phyloP scores from a whole-genome alignment of 2,329 filamentous ascomycete species.

The Ophiosphaerella narmari region DNA sequence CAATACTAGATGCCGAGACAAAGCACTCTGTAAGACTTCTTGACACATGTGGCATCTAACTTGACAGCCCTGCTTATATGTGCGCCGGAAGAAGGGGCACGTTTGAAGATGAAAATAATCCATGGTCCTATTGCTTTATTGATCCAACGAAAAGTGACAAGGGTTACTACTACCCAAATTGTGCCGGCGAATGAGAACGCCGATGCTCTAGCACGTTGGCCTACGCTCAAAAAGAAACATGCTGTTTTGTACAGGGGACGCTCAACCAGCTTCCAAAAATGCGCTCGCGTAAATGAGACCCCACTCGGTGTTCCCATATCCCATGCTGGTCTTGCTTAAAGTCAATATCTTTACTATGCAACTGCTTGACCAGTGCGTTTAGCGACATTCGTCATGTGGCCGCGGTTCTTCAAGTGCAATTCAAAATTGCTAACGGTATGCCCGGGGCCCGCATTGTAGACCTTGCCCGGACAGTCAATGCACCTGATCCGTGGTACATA shows the following conservation, averaged over 20 bases:
- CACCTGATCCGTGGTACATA: conserved; percentile 90
- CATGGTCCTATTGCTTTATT: conserved; percentile 1
- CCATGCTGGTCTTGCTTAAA: not conserved
- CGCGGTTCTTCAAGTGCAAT: conserved; percentile 84
- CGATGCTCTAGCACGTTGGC: conserved; percentile 29
- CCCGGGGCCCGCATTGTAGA: conserved; percentile 88
- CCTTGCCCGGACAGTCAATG: conserved; percentile 87
- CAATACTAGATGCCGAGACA: too few species aligned
- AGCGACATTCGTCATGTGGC: conserved; percentile 59
- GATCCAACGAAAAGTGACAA: conserved; percentile 13
- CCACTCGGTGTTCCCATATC: conserved; percentile 7
- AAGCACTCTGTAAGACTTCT: too few species aligned
- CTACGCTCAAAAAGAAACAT: conserved; percentile 10
- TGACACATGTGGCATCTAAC: too few species aligned
- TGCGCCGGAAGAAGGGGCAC: not conserved
- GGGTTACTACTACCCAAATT: conserved; percentile 17
- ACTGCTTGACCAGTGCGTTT: conserved; percentile 31
- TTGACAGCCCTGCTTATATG: not conserved
- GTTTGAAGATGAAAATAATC: not conserved
- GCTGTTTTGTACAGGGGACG: conserved; percentile 26
- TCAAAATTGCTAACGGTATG: conserved; percentile 89
- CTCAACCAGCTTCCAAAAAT: conserved; percentile 10
- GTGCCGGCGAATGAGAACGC: conserved; percentile 35
- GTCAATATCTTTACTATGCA: not conserved
- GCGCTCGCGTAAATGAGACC: conserved; percentile 14